A percentile compares a stretch with the other conserved stretches of the same genome.
These are phyloP conservation scores for Hypoxylon lenormandii DNA, from an alignment of 495 filamentous ascomycete genomes.

Conservation along the genomic window DNA sequence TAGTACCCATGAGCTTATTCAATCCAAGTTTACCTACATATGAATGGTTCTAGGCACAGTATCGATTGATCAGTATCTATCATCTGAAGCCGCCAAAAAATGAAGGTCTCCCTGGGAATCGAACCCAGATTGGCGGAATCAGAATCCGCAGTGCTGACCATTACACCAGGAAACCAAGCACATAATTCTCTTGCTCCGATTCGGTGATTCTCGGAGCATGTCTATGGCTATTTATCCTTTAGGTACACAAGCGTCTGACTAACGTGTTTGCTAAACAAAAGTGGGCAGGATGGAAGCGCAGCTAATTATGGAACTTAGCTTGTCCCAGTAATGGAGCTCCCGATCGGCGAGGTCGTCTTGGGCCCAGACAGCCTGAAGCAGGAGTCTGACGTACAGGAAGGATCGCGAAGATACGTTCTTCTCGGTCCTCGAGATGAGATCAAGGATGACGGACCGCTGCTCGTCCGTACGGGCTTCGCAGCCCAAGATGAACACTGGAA, in stretches of 20 bases:
- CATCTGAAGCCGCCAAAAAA: neutral
- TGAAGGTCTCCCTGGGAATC: conserved; percentile 53
- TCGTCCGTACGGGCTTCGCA: conserved; percentile 56
- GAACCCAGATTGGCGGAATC: conserved; percentile 54
- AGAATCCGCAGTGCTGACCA: conserved; percentile 55
- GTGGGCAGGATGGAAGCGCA: conserved; percentile 48
- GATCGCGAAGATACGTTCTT: conserved; percentile 41
- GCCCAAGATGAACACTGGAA: conserved; percentile 57
- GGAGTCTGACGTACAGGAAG: conserved; percentile 42
- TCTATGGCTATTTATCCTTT: too few relatives aligned
- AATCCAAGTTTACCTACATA: too few relatives aligned
- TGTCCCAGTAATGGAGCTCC: conserved; percentile 50
- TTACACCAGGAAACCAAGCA: conserved; percentile 54
- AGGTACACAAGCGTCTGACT: too few relatives aligned
- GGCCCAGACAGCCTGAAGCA: conserved; percentile 54
- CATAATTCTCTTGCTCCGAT: too few relatives aligned
- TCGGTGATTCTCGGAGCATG: too few relatives aligned
- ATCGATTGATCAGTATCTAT: too few relatives aligned
- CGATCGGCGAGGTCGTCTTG: conserved; percentile 54
- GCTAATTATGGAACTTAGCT: conserved; percentile 49
- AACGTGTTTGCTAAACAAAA: conserved; percentile 36
- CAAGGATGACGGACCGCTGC: conserved; percentile 49
- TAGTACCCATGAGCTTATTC: too few relatives aligned
- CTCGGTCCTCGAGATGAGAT: conserved; percentile 50
- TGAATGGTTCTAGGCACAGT: too few relatives aligned